Base-by-base conservation (phyloP, 345 rosid genomes). In the Passiflora organensis region DNA sequence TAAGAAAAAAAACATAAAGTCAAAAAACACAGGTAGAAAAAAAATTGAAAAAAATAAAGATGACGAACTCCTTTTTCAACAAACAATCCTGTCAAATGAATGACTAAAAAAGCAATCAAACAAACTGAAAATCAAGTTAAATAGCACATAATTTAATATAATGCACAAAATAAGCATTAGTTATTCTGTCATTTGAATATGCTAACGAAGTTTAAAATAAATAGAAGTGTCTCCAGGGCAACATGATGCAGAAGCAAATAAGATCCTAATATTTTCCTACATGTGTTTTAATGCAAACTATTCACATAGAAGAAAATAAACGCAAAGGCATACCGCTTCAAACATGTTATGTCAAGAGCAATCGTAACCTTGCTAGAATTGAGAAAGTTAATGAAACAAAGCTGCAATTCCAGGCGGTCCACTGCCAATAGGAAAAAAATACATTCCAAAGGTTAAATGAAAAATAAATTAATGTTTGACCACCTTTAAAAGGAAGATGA, bases 341-440 rank as follows among this genome's bases (percentile, higher is more conserved):
- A 75, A 65, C 83, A 85, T 13, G 82, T 57, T 74, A 91, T 5
- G 70, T 88, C 80, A 51, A 91, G 72, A 60, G 52, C 63, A 65
- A 85, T 63, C 6, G 15, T 66, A 72, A 82, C 69, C 80, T 76
- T 87, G 62, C 76, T 53, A 55, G 76, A 63, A 59, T 61, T 70
- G 58, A 68, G 57, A 68, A 77, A 62, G 61, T 80, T 76, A 19
- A 75, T 6, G 56, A 84, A 86, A 58, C 55, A 64, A 66, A 88
- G 82, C 63, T 72, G 84, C 85, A 91, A 70, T 55, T 77, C 75
- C 34, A 91, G 93, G 76, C 74, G 81, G 59, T 75, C 79, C 60
- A 46, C 98, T 91, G 84, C 77, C 68, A 58, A 59, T 32, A 15
- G 12, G 22, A 37, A 48, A 56, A 55, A 28, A 14, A 16, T 15